Evolutionary conservation across 2,329 filamentous ascomycete genomes (phyloP), one percentile per base, ranked within the genome.

Genomic region (Emergomyces pasteurianus): DNA sequence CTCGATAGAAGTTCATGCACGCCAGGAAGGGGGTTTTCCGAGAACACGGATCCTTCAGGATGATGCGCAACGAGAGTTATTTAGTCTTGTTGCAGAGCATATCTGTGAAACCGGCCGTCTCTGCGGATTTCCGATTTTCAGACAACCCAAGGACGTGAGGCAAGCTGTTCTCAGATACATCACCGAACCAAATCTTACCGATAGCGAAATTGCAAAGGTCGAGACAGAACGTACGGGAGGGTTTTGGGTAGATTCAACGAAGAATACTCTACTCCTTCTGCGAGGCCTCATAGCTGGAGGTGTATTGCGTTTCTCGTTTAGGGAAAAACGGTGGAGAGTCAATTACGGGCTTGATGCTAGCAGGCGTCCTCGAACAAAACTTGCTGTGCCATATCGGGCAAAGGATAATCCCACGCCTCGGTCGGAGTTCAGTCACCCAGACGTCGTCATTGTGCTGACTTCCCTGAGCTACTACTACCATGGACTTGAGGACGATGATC

Each of bases 381-480:
- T 87, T 0, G 80, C 81, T 0, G 82, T 88, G 0, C 85, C 84
- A 0, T 88, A 80, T 63, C 75, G 76, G 9, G 83, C 83, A 0
- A 87, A 87, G 60, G 84, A 84, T 57, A 78, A 65, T 2, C 84
- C 83, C 0, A 75, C 80, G 0, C 70, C 76, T 0, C 75, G 81
- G 2, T 80, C 84, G 0, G 84, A 87, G 63, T 87, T 85, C 66
- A 83, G 83, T 14, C 83, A 87, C 43, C 82, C 83, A 0, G 85
- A 87, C 49, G 78, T 82, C 0, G 76, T 81, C 0, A 81, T 86
- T 16, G 60, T 79, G 0, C 69, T 87, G 0, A 86, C 84, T 0
- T 82, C 73, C 1, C 69, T 86, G 0, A 78, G 74, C 1, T 84
- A 81, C 67, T 87, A 83, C 63, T 82, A 83, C 57, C 73, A 73